Base-by-base conservation (phyloP, 2,329 filamentous ascomycete species). In the Boeremia lycopersici region DNA sequence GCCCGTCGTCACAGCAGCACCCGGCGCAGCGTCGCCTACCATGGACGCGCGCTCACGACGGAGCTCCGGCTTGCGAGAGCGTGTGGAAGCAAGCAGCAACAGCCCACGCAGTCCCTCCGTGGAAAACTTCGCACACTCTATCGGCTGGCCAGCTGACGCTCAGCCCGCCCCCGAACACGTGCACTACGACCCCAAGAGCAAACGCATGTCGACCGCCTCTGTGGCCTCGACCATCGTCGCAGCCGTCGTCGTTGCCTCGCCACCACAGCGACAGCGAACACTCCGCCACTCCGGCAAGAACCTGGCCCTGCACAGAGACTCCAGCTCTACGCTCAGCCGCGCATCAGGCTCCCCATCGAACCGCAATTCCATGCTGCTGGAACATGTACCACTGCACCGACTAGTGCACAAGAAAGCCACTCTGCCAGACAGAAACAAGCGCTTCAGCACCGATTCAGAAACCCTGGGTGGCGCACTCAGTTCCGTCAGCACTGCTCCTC, bases 281-380 rank as follows among this genome's bases (percentile, higher is more conserved):
- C 69, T 86, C 45, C 80, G 84, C 45, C 83, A 85, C 64, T 79
- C 79, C 6, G 80, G 78, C 40, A 84, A 81, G 68, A 81, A 81
- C 55, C 68, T 77, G 51, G 82, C 82, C 2, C 71, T 84, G 31
- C 78, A 80, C 17, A 78, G 77, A 45, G 78, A 76, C 41, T 49
- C 61, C 26, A 68, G 65, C 50, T 69, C 69, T 6, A 61, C 70
- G 5, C 56, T 65, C 7, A 67, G 69, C 9, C 77, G 77, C 56
- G 79, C 77, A 10, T 77, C 80, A 3, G 63, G 75, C 3, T 69
- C 77, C 6, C 69, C 64, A 31, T 81, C 80, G 2, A 77, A 77
- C 29, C 77, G 77, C 34, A 75, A 74, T 15, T 83, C 82, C 1
- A 59, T 77, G 9, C 69, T 69, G 12, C 79, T 77, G 2, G 75